Evolutionary conservation across 345 rosid genomes (phyloP).

Genomic region (Pelargonium nanum): DNA sequence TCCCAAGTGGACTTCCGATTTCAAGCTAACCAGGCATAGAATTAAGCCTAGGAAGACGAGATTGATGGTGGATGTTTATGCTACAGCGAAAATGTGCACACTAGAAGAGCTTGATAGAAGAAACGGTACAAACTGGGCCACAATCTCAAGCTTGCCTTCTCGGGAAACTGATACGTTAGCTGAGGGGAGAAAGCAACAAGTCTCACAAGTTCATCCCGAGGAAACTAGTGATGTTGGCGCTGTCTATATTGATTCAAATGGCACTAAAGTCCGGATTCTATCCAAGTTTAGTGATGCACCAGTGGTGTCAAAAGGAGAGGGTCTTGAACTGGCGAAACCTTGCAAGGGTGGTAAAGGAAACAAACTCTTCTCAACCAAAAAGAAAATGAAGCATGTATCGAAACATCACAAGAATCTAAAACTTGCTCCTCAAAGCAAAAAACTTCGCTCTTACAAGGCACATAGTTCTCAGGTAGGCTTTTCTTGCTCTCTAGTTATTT

Average conservation of each 20-base stretch:
- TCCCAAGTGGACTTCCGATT: constrained; percentile 49
- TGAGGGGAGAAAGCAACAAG: constrained; percentile 29
- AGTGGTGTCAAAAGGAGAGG: constrained; percentile 21
- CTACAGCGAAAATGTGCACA: constrained; percentile 55
- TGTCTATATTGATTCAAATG: constrained; percentile 79
- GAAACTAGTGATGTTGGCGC: constrained; percentile 61
- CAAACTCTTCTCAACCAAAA: constrained; percentile 35
- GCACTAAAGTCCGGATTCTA: constrained; percentile 77
- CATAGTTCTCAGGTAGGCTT: constrained; percentile 44
- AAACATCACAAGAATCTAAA: constrained; percentile 47
- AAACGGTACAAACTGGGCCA: constrained; percentile 67
- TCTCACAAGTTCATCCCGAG: constrained; percentile 30
- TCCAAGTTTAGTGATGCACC: constrained; percentile 44
- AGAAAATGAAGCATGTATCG: constrained; percentile 30
- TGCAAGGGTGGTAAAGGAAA: constrained; percentile 31
- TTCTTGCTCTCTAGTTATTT: constrained; percentile 11
- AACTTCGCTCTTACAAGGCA: constrained; percentile 27
- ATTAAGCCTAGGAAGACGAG: constrained; percentile 65
- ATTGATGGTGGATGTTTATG: constrained; percentile 74
- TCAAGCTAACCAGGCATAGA: constrained; percentile 52
- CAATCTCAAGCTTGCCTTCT: constrained; percentile 31
- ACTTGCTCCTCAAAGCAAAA: constrained; percentile 46
- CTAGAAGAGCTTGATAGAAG: constrained; percentile 85
- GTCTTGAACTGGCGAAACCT: constrained; percentile 26
- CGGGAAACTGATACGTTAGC: constrained; percentile 29